Conservation (phyloP, 192 early-diverging fungal species). For the Entomortierella chlamydospora region DNA sequence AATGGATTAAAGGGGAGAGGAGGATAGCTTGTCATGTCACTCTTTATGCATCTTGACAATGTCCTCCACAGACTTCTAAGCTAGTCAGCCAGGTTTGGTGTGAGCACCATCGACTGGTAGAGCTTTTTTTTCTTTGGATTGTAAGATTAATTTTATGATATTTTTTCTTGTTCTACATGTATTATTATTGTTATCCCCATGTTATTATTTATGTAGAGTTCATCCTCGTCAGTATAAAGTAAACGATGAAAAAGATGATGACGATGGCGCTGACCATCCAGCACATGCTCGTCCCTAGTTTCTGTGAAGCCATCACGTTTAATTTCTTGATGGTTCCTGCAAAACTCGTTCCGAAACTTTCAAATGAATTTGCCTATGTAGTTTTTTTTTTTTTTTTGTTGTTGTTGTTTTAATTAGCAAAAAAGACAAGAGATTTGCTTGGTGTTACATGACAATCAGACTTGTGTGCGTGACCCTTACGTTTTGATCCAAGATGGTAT, state of each 20-base stretch:
- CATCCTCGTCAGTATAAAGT: slow-evolving; percentile 36
- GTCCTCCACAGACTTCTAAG: no score
- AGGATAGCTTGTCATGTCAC: no score
- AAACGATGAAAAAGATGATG: slow-evolving; percentile 46
- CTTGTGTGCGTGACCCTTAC: slow-evolving; percentile 6
- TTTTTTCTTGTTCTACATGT: neutral
- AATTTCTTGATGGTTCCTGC: slow-evolving; percentile 42
- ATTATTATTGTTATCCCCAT: neutral
- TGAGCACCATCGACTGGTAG: no score
- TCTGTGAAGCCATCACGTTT: slow-evolving; percentile 41
- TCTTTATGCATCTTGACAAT: no score
- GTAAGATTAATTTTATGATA: neutral
- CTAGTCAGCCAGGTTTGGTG: no score
- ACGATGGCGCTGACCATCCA: slow-evolving; percentile 54
- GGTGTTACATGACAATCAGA: neutral
- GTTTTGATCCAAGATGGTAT: slow-evolving; percentile 46
- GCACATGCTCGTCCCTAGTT: slow-evolving; percentile 53
- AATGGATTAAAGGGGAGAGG: no score
- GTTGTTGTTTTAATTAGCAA: no score
- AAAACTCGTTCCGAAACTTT: slow-evolving; percentile 37
- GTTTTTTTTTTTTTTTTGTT: no score
- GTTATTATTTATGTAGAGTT: slow-evolving; percentile 34
- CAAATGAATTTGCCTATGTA: slow-evolving; percentile 32
- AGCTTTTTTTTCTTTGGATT: neutral
- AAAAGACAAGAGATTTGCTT: neutral